A percentile compares a stretch with the other conserved stretches of the same genome.
Evolutionary conservation across 306 rosid genomes (phyloP).

Genomic region (Mimosa bimucronata): DNA sequence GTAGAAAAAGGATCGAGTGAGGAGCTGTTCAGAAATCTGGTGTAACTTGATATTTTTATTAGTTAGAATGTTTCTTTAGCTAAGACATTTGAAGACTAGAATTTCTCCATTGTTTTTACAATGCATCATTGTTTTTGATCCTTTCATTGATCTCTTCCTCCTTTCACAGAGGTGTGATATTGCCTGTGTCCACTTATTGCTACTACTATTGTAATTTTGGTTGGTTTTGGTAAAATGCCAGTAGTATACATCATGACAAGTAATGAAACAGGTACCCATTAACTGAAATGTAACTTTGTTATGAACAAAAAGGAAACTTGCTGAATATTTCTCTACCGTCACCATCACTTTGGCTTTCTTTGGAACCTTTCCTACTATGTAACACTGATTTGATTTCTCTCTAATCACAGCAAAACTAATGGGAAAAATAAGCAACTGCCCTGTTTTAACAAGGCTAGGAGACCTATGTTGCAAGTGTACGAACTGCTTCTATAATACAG

Average conservation of each 20-base stretch:
- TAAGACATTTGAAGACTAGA: constrained; percentile 37
- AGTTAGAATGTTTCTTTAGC: constrained; percentile 48
- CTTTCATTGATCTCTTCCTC: background rate
- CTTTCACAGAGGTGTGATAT: too few species aligned
- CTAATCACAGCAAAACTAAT: constrained; percentile 5
- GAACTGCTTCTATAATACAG: constrained; percentile 28
- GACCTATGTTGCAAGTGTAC: constrained; percentile 4
- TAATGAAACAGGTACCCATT: background rate
- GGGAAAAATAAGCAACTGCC: background rate
- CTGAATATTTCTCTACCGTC: background rate
- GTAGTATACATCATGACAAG: background rate
- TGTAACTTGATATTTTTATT: constrained; percentile 28
- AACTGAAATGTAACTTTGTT: background rate
- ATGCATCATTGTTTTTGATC: constrained; percentile 17
- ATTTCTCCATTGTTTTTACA: constrained; percentile 1
- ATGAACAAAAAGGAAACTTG: constrained; percentile 17
- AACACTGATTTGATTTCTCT: constrained; percentile 18
- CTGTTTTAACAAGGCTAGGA: constrained; percentile 21
- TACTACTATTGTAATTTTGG: background rate
- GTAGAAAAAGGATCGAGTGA: constrained; percentile 43
- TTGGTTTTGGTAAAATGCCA: background rate
- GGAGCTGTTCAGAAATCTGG: constrained; percentile 33
- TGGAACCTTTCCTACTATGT: constrained; percentile 22
- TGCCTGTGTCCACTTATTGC: background rate
- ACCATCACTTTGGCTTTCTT: constrained; percentile 24